phyloP scores from a whole-genome alignment of 1,284 basidiomycete species.

The Singerocomus inundabilis region DNA sequence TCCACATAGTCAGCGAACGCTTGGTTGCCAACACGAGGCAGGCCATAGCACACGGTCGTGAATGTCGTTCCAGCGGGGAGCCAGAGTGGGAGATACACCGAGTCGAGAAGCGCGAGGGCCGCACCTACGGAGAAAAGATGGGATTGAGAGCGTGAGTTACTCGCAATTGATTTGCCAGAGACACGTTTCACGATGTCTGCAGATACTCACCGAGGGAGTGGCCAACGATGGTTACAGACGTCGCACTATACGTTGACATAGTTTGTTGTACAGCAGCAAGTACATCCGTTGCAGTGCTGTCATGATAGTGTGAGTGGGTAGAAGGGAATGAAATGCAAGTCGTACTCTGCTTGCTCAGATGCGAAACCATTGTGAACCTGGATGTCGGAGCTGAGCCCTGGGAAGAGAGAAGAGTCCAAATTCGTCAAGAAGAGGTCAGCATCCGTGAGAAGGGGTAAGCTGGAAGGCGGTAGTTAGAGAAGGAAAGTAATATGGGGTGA shows the following conservation, averaged over 20 bases:
- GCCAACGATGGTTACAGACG: slow-evolving; percentile 50
- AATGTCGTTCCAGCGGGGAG: slow-evolving; percentile 37
- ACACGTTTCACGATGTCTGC: background rate
- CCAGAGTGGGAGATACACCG: slow-evolving; percentile 40
- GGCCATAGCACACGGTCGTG: slow-evolving; percentile 46
- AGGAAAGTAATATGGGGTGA: no score
- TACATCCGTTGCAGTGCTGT: slow-evolving; percentile 48
- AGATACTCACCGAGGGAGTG: slow-evolving; percentile 50
- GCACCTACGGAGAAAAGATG: slow-evolving; percentile 32
- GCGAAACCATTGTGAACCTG: slow-evolving; percentile 59
- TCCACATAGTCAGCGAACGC: slow-evolving; percentile 62
- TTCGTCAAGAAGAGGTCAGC: slow-evolving; percentile 41
- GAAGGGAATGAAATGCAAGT: slow-evolving; percentile 32
- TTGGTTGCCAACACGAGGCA: slow-evolving; percentile 68
- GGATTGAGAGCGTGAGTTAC: background rate
- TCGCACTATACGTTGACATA: slow-evolving; percentile 40
- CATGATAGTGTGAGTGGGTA: background rate
- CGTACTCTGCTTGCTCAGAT: slow-evolving; percentile 43
- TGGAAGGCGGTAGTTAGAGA: slow-evolving; percentile 22
- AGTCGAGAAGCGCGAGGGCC: slow-evolving; percentile 53
- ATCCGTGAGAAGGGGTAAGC: slow-evolving; percentile 54
- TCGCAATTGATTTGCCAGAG: background rate
- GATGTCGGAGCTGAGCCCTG: slow-evolving; percentile 49
- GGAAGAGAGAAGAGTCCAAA: slow-evolving; percentile 54
- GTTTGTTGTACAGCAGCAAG: slow-evolving; percentile 48